These are phyloP conservation scores for Chaetomium sp. DNA, from an alignment of 2,329 filamentous ascomycete species.

Conservation along the genomic window DNA sequence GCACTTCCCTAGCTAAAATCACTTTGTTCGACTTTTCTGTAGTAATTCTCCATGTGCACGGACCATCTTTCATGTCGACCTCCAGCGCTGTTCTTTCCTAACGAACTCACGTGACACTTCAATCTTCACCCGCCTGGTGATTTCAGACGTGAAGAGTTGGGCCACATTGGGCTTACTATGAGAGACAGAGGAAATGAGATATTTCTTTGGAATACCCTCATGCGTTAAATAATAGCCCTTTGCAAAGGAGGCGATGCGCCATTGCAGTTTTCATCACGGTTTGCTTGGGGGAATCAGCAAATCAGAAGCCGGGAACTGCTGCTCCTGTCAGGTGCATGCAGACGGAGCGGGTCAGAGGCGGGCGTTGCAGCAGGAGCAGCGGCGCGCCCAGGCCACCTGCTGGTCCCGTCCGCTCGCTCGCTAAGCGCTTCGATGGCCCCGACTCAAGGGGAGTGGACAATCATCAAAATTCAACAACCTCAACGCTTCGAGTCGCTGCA, in stretches of 20 bases:
- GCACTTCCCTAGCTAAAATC: no score
- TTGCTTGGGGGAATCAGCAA: constrained; percentile 6
- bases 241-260: not conserved
- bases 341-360: not conserved
- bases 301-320: constrained; percentile 1
- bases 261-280: constrained; percentile 1
- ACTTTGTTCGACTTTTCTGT: no score
- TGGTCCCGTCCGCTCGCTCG: constrained; percentile 11
- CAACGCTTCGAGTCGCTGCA: constrained; percentile 16
- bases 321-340: not conserved
- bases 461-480: constrained; percentile 26
- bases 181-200: not conserved
- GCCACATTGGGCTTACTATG: no score
- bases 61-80: no score
- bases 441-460: constrained; percentile 12
- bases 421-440: constrained; percentile 22
- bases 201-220: not conserved
- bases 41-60: no score
- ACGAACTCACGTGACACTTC: not conserved
- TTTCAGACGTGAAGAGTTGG: no score
- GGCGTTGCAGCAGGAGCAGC: not conserved
- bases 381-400: constrained; percentile 19
- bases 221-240: not conserved
- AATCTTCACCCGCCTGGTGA: no score
- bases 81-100: no score